phyloP scores from a whole-genome alignment of 192 early-diverging fungal genomes.

The Allomyces arbusculus region DNA sequence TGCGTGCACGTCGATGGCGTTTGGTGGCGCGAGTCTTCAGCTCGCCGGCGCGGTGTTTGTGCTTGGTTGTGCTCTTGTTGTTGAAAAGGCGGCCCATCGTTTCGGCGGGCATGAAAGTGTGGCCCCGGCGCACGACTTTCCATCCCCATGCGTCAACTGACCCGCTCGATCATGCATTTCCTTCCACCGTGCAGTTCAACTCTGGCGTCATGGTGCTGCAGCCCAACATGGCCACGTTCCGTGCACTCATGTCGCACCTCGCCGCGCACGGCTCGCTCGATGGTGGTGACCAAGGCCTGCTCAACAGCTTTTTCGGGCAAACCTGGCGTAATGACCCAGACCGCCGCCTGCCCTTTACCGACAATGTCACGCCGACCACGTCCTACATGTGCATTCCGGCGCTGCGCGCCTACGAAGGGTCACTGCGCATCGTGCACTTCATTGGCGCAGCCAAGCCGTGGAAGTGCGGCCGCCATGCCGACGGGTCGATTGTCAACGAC shows the following conservation, averaged over 20 bases:
- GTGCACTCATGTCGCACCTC: constrained; percentile 11
- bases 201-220: constrained; percentile 73
- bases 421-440: constrained; percentile 70
- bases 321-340: constrained; percentile 27
- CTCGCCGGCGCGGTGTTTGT: too few relatives aligned
- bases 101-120: too few relatives aligned
- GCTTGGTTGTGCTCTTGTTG: too few relatives aligned
- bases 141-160: too few relatives aligned
- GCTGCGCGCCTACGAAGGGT: constrained; percentile 25
- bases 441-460: constrained; percentile 82
- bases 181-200: constrained; percentile 41
- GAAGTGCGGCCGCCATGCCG: constrained; percentile 35
- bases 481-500: too few relatives aligned
- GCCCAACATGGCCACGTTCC: constrained; percentile 29
- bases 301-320: constrained; percentile 61
- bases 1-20: too few relatives aligned
- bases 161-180: too few relatives aligned
- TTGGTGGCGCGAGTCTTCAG: too few relatives aligned
- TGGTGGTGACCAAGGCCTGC: constrained; percentile 84
- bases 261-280: not conserved
- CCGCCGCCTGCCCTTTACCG: constrained; percentile 65
- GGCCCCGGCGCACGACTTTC: too few relatives aligned
- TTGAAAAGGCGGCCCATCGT: too few relatives aligned
- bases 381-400: constrained; percentile 62
- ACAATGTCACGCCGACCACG: constrained; percentile 67